Evolutionary conservation across 176 grass and related monocot species (phyloP).

Genomic region (Aegilops umbellulata): DNA sequence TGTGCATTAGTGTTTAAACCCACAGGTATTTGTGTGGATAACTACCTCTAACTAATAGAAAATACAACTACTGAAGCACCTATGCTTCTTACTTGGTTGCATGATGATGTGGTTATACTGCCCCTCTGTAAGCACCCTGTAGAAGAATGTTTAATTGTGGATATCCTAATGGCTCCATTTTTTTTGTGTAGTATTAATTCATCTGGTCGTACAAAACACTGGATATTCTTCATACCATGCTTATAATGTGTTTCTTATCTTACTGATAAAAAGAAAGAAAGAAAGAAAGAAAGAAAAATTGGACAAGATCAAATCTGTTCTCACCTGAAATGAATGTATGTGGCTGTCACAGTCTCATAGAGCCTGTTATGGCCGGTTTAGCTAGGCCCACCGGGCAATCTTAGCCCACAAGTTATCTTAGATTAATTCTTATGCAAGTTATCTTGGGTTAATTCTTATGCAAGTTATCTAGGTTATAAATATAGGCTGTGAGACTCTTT

Average conservation of each 20-base stretch:
- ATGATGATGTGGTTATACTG: background rate
- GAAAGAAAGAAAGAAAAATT: background rate
- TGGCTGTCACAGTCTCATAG: background rate
- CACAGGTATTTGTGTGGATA: background rate
- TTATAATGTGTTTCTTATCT: background rate
- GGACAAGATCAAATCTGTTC: background rate
- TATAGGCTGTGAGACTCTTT: too few species aligned
- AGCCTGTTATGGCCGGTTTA: too few species aligned
- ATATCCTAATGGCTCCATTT: background rate
- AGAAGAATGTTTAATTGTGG: background rate
- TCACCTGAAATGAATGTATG: background rate
- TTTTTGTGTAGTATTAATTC: too few species aligned
- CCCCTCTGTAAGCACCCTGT: background rate
- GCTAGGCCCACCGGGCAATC: too few species aligned
- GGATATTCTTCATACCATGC: background rate
- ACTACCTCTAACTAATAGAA: background rate
- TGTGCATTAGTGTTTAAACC: background rate
- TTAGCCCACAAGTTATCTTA: too few species aligned
- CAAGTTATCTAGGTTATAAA: too few species aligned
- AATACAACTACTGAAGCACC: background rate
- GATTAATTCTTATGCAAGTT: too few species aligned
- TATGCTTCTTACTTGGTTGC: background rate
- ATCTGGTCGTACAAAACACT: background rate
- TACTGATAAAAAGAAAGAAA: background rate
- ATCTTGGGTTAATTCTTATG: too few species aligned